phyloP scores from a whole-genome alignment of 768 basidiomycete genomes.

The Kwoniella dejecticola region DNA sequence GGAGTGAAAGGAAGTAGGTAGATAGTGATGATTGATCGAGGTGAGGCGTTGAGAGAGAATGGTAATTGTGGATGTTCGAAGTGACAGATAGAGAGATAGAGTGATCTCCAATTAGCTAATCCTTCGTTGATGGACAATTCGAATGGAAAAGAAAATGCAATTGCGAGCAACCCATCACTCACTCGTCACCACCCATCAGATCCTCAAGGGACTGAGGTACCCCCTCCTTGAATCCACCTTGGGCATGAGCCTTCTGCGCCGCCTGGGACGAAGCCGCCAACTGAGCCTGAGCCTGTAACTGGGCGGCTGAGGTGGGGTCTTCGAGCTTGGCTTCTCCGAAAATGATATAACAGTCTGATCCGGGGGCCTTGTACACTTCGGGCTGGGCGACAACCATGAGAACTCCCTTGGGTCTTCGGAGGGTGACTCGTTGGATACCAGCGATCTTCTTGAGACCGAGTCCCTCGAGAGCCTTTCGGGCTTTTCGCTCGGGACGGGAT shows the following conservation, averaged over 20 bases:
- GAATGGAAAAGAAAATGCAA: no score
- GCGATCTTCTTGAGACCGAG: slow-evolving; percentile 91
- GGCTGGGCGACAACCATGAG: slow-evolving; percentile 90
- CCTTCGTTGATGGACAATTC: no score
- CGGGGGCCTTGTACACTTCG: slow-evolving; percentile 96
- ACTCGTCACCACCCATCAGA: slow-evolving; percentile 52
- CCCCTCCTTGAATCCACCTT: slow-evolving; percentile 64
- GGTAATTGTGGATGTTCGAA: no score
- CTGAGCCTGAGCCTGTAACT: slow-evolving; percentile 67
- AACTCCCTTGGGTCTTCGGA: slow-evolving; percentile 93
- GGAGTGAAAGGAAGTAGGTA: no score
- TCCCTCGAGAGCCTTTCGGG: slow-evolving; percentile 79
- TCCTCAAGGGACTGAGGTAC: slow-evolving; percentile 67
- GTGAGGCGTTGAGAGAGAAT: background rate
- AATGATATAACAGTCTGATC: slow-evolving; percentile 97
- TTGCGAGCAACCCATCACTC: no score
- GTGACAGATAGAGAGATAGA: background rate
- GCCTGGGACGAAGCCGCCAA: slow-evolving; percentile 60
- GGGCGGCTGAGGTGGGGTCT: slow-evolving; percentile 50
- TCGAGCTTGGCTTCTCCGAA: slow-evolving; percentile 77
- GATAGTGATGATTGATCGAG: no score
- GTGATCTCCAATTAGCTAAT: background rate
- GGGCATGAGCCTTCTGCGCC: slow-evolving; percentile 59
- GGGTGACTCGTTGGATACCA: slow-evolving; percentile 90
- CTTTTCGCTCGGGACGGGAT: slow-evolving; percentile 91